Percentiles rank a stretch among this genome's conserved stretches.
phyloP scores from a whole-genome alignment of 164 flowering plant species.

The Vitis riparia region DNA sequence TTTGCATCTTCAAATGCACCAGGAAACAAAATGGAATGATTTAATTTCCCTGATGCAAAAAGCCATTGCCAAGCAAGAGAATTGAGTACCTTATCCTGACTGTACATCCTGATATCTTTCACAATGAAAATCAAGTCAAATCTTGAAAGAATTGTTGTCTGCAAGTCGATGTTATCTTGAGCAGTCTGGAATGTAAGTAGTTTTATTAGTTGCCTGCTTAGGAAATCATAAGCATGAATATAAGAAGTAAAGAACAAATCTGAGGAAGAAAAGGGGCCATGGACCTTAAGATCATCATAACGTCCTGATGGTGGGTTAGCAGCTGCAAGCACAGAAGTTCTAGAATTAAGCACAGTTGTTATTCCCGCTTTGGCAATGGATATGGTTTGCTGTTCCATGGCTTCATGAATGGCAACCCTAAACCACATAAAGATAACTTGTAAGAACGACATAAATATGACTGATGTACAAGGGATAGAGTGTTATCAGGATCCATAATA shows the following conservation, averaged over 20 bases:
- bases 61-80: neutral
- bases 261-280: neutral
- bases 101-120: conserved; percentile 84
- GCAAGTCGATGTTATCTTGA: conserved; percentile 96
- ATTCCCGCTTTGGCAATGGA: conserved; percentile 99
- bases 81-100: conserved; percentile 84
- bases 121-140: conserved; percentile 97
- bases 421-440: conserved; percentile 4
- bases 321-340: conserved; percentile 99
- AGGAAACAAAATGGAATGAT: too few relatives aligned
- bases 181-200: conserved; percentile 66
- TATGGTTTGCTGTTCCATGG: conserved; percentile 99
- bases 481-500: neutral
- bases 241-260: neutral
- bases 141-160: conserved; percentile 97
- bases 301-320: conserved; percentile 99
- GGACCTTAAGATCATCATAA: conserved; percentile 98
- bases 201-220: conserved; percentile 15
- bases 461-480: neutral
- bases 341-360: conserved; percentile 96
- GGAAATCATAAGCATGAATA: neutral
- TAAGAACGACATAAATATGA: neutral
- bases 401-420: conserved; percentile 99
- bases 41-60: neutral
- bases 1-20: too few relatives aligned